Evolutionary conservation across 305 asterid species (phyloP).

Genomic region (Fraxinus dipetala): DNA sequence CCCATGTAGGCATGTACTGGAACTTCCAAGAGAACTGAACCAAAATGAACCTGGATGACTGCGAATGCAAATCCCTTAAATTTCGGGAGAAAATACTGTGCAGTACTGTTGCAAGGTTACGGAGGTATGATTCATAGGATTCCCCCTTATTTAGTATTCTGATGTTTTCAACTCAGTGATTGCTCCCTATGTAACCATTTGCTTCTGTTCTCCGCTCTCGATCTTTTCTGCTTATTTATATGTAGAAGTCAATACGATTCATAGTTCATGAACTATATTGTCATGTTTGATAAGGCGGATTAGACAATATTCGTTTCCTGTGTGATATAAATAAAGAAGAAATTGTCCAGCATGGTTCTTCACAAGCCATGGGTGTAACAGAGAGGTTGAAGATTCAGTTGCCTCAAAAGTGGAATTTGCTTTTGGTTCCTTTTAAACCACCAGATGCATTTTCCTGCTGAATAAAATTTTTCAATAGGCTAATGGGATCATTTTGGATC

Average conservation of each 20-base stretch:
- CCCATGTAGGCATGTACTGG: neutral
- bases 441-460: neutral
- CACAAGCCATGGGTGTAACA: neutral
- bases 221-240: constrained; percentile 3
- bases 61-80: constrained; percentile 24
- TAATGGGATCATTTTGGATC: neutral
- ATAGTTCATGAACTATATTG: neutral
- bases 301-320: neutral
- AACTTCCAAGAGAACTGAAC: constrained; percentile 9
- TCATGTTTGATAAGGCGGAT: neutral
- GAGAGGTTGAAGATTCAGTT: neutral
- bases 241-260: constrained; percentile 3
- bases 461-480: neutral
- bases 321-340: neutral
- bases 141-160: constrained; percentile 37
- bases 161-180: constrained; percentile 27
- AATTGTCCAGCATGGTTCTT: neutral
- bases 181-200: constrained; percentile 26
- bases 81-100: constrained; percentile 63
- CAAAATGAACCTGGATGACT: constrained; percentile 17
- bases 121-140: constrained; percentile 19
- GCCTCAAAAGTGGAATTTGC: neutral
- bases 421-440: neutral
- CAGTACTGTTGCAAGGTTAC: constrained; percentile 54
- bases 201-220: constrained; percentile 12